Base-by-base conservation (phyloP, 2,329 filamentous ascomycete species). In the Aspergillus piperis region DNA sequence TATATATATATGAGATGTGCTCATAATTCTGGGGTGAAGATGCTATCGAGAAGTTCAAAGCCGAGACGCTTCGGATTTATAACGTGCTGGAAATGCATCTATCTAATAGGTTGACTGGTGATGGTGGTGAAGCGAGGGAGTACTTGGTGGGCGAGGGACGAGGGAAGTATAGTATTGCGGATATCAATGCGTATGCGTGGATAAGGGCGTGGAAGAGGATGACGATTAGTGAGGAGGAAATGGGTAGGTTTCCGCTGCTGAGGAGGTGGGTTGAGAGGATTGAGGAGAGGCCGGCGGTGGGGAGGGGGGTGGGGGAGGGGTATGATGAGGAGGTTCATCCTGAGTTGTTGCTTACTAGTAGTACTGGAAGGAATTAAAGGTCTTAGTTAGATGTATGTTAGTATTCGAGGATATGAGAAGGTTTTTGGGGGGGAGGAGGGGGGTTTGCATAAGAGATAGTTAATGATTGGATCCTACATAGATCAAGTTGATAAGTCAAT, bases 151-250 rank as follows among this genome's bases (percentile, higher is more conserved):
- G 21, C 11, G 19, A 27, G 19, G 44, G 30, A 3, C 27, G 10
- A 19, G 54, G 54, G 3, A 57, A 41, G 3, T 57, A 57, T 21
- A 57, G 30, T 15, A 57, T 57, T 13, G 54, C 30, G 11, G 54
- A 57, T 41, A 57, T 57, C 13, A 57, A 57, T 19, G 54, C 54
- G 10, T 57, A 44, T 32, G 30, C 19, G 11, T 57, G 54, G 54
- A 27, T 57, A 3, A 32, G 54, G 15, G 49, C 54, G 44, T 50
- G 25, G 25, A 32, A 21, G 54, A 25, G 27, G 13, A 57, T 50
- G 27, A 44, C 27, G 8, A 19, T 50, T 8, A 23, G 7, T 8
- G 54, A 57, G 11, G 44, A 50, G 5, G 54, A 57, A 8, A 3
- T 32, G 8, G 53, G 25, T 17, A 27, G 21, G 25, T 54, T 25